These are phyloP conservation scores for Ceratopteris richardii DNA, from an alignment of 75 land plant species.

Conservation along the genomic window DNA sequence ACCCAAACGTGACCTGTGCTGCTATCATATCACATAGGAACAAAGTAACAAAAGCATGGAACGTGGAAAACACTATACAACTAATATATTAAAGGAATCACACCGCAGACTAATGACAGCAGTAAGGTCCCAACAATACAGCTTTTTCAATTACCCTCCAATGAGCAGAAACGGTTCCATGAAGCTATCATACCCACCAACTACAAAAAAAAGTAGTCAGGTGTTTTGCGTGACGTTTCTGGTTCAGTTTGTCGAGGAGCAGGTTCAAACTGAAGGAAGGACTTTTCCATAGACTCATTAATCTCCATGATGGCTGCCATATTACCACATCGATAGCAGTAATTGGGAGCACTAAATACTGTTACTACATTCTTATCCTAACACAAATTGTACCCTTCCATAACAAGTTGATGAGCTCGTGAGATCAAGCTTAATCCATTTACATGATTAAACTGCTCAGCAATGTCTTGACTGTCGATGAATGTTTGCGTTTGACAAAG, in stretches of 20 bases:
- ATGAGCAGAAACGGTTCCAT: no score
- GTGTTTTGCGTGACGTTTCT: constrained; percentile 74
- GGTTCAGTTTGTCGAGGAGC: constrained; percentile 88
- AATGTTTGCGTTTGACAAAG: no score
- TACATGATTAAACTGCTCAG: constrained; percentile 85
- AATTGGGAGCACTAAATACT: constrained; percentile 82
- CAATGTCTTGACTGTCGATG: constrained; percentile 89
- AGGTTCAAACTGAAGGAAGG: constrained; percentile 82
- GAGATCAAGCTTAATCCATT: constrained; percentile 79
- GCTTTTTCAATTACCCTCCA: no score
- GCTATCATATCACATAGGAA: no score
- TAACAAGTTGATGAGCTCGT: constrained; percentile 95
- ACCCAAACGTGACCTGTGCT: no score
- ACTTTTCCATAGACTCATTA: constrained; percentile 70
- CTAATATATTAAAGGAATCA: no score
- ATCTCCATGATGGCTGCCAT: constrained; percentile 92
- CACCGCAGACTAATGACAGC: no score
- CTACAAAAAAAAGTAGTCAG: constrained; percentile 81
- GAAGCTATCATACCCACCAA: no score
- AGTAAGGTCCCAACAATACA: no score
- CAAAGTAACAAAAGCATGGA: no score
- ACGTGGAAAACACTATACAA: no score
- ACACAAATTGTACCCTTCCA: constrained; percentile 92
- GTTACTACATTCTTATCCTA: constrained; percentile 96
- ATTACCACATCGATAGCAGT: constrained; percentile 84